These are phyloP conservation scores for Tarenaya hassleriana DNA, from an alignment of 345 rosid genomes.

Conservation along the genomic window DNA sequence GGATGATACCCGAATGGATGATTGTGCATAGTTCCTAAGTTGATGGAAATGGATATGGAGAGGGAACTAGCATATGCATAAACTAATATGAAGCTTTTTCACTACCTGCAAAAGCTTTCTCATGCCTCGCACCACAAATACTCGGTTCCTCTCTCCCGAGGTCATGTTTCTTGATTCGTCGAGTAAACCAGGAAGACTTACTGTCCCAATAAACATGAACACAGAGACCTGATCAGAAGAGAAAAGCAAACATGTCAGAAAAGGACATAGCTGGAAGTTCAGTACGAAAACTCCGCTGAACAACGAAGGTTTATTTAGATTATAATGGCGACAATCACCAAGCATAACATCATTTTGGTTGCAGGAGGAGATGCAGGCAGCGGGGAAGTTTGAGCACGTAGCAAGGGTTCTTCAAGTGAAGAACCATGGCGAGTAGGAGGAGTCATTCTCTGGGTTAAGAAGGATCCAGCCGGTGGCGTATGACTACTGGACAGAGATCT, in stretches of 20 bases:
- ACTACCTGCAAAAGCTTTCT: constrained; percentile 70
- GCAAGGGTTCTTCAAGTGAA: constrained; percentile 62
- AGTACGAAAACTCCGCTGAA: neutral
- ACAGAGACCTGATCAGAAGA: constrained; percentile 41
- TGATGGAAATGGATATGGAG: too few relatives aligned
- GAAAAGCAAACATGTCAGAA: neutral
- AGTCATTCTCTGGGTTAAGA: constrained; percentile 45
- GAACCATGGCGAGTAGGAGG: constrained; percentile 29
- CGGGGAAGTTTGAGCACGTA: constrained; percentile 30
- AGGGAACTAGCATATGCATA: neutral
- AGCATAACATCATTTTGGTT: constrained; percentile 55
- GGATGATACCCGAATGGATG: too few relatives aligned
- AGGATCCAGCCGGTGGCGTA: constrained; percentile 59
- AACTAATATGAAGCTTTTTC: constrained; percentile 7
- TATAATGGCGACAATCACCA: constrained; percentile 36
- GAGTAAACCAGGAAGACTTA: constrained; percentile 32
- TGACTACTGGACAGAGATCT: constrained; percentile 74
- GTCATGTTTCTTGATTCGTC: constrained; percentile 21
- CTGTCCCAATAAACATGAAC: constrained; percentile 46
- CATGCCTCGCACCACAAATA: constrained; percentile 38
- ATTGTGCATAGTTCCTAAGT: too few relatives aligned
- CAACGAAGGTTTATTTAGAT: constrained; percentile 3
- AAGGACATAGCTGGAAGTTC: neutral
- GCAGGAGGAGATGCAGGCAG: constrained; percentile 38
- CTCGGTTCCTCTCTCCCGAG: constrained; percentile 34